Conservation (phyloP, 1,284 basidiomycete genomes). For the Cystobasidium slooffiae region DNA sequence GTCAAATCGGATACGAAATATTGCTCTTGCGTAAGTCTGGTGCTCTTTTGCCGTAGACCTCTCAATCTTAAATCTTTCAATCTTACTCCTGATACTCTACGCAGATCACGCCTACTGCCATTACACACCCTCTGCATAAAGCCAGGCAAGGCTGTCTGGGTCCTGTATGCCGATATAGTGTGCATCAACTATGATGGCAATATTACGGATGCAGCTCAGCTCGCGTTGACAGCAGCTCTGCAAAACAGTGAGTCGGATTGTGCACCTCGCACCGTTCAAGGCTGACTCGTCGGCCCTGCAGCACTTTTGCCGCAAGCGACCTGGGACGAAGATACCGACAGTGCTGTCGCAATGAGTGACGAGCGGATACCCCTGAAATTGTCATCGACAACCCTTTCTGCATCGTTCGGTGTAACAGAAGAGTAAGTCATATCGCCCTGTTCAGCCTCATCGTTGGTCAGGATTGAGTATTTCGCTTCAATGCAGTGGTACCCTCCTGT, state of each 20-base stretch:
- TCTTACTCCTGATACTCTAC: not conserved
- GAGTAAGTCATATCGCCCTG: slow-evolving; percentile 53
- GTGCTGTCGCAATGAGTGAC: slow-evolving; percentile 69
- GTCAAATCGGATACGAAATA: slow-evolving; percentile 77
- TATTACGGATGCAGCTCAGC: slow-evolving; percentile 82
- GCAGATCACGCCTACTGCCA: slow-evolving; percentile 71
- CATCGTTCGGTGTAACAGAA: slow-evolving; percentile 82
- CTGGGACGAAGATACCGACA: slow-evolving; percentile 70
- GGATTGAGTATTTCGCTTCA: slow-evolving; percentile 4
- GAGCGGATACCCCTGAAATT: slow-evolving; percentile 62
- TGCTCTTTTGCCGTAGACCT: not conserved
- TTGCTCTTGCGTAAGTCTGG: slow-evolving; percentile 67
- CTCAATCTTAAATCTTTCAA: not conserved
- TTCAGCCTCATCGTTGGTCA: not conserved
- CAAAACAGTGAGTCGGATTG: slow-evolving; percentile 68
- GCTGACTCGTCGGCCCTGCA: slow-evolving; percentile 55
- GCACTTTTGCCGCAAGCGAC: slow-evolving; percentile 74
- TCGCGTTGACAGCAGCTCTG: slow-evolving; percentile 85
- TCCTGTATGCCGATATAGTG: slow-evolving; percentile 87
- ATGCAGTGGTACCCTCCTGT: slow-evolving; percentile 9
- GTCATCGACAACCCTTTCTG: slow-evolving; percentile 64
- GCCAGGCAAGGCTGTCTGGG: slow-evolving; percentile 80
- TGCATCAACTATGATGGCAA: slow-evolving; percentile 98
- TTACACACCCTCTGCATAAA: slow-evolving; percentile 76
- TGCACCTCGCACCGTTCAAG: slow-evolving; percentile 1